Percentiles rank a stretch among this genome's conserved stretches.
phyloP scores from a whole-genome alignment of 768 basidiomycete species.

The Tylopilus plumbeoviolaceoides region DNA sequence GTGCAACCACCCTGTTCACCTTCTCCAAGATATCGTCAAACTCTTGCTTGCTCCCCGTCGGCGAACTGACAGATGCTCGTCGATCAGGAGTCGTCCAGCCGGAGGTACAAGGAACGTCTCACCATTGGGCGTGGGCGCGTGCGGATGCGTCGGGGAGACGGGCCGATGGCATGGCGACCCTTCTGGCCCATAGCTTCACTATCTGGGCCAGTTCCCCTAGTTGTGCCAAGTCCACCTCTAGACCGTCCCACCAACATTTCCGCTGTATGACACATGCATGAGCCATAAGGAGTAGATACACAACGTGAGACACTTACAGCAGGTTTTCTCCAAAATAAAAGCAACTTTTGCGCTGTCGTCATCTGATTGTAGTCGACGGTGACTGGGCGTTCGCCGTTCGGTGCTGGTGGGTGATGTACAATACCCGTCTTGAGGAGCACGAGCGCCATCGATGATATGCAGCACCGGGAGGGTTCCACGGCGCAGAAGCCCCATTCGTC shows the following conservation, averaged over 20 bases:
- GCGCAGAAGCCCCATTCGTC: constrained; percentile 98
- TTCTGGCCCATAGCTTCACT: constrained; percentile 92
- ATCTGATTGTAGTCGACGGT: constrained; percentile 90
- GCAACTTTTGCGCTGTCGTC: constrained; percentile 94
- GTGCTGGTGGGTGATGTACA: constrained; percentile 51
- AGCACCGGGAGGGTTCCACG: constrained; percentile 92
- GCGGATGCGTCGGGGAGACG: too few species aligned
- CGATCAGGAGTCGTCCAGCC: too few species aligned
- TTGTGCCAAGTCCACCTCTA: constrained; percentile 79
- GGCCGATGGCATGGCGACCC: too few species aligned
- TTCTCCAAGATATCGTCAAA: too few species aligned
- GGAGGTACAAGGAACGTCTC: too few species aligned
- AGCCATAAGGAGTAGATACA: neutral
- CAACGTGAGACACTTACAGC: constrained; percentile 61
- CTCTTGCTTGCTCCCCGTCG: too few species aligned
- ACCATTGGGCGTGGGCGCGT: too few species aligned
- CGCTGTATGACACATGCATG: constrained; percentile 47
- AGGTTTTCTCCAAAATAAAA: constrained; percentile 98
- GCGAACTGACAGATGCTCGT: too few species aligned
- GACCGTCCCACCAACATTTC: constrained; percentile 99
- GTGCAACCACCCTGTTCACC: too few species aligned
- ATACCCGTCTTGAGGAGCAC: constrained; percentile 98
- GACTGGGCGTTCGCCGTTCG: constrained; percentile 64
- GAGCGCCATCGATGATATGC: constrained; percentile 97
- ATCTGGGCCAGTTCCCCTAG: constrained; percentile 46